phyloP scores from a whole-genome alignment of 192 early-diverging fungal species.

The Backusella macrospora region DNA sequence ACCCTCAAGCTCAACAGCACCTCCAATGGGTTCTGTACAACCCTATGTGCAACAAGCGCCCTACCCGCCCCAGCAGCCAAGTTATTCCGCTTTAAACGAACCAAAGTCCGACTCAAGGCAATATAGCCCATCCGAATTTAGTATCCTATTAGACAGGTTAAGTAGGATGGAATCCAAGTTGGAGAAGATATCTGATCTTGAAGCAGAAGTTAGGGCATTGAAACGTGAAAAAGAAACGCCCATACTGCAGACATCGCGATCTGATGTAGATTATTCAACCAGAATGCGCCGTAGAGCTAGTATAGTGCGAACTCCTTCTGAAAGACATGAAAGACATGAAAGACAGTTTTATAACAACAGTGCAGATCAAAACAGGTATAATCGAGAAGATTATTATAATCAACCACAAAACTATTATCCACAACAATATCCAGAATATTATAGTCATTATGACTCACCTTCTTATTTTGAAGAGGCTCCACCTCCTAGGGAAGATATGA shows the following conservation, averaged over 20 bases:
- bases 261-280: not conserved
- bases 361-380: not conserved
- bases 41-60: not conserved
- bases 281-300: not conserved
- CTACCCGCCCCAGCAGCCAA: not conserved
- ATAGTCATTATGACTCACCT: not conserved
- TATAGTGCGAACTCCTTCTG: not conserved
- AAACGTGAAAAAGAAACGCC: not conserved
- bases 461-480: not conserved
- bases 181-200: not conserved
- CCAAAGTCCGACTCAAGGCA: not conserved
- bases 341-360: not conserved
- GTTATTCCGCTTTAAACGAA: not conserved
- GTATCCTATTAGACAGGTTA: not conserved
- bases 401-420: not conserved
- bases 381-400: not conserved
- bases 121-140: not conserved
- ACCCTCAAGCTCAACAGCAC: constrained; percentile 1
- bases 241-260: not conserved
- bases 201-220: not conserved
- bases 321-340: not conserved
- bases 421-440: not conserved
- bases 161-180: not conserved
- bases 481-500: not conserved
- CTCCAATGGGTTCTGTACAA: not conserved